Conservation (phyloP, 2,329 filamentous ascomycete species). For the Monilinia vaccinii-corymbosi region DNA sequence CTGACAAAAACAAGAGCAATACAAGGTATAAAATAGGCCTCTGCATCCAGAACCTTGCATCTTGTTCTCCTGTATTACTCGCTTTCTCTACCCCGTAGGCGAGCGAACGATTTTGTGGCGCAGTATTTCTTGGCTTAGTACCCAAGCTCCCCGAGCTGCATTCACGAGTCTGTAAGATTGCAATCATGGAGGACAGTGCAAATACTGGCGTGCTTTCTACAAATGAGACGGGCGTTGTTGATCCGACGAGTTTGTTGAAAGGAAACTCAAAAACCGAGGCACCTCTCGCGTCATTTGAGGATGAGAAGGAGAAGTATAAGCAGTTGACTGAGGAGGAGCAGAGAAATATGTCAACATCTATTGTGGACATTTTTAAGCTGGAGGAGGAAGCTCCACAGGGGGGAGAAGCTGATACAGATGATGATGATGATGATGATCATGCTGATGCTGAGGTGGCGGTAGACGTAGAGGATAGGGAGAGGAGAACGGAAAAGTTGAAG, state of each 20-base stretch:
- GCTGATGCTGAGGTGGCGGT: constrained; percentile 20
- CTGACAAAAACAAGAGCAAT: not conserved
- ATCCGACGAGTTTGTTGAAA: not conserved
- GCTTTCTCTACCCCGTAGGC: not conserved
- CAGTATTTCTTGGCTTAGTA: not conserved
- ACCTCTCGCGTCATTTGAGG: not conserved
- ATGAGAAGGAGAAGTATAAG: not conserved
- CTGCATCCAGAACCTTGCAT: not conserved
- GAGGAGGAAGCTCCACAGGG: constrained; percentile 12
- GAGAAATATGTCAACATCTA: constrained; percentile 14
- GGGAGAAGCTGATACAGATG: constrained; percentile 13
- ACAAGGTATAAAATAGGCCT: not conserved
- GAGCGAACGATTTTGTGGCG: not conserved
- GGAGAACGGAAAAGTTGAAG: constrained; percentile 24
- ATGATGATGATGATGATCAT: constrained; percentile 20
- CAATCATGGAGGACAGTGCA: not conserved
- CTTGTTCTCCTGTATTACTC: not conserved
- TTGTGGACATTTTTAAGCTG: constrained; percentile 18
- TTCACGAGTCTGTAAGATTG: not conserved
- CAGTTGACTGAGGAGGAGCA: constrained; percentile 12
- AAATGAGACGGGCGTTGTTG: not conserved
- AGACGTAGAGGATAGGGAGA: constrained; percentile 24
- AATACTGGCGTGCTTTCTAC: not conserved
- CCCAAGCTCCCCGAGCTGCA: not conserved
- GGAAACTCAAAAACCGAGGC: not conserved